phyloP scores from a whole-genome alignment of 2,329 filamentous ascomycete genomes.

The Ploettnerulaceae sp. region DNA sequence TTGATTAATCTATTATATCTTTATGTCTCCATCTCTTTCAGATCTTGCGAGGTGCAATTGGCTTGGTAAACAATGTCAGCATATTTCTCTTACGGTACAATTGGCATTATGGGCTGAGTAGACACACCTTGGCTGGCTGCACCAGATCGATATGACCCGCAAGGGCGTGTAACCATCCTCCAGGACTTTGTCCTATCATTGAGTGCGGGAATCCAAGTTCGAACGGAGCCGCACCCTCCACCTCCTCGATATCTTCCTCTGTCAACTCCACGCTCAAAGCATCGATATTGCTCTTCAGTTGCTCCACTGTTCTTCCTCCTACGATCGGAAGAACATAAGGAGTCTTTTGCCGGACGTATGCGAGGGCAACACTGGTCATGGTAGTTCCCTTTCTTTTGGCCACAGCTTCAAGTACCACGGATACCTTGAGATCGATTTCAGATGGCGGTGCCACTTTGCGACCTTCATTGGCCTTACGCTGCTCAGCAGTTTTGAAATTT shows the following conservation, averaged over 20 bases:
- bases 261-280: constrained; percentile 48
- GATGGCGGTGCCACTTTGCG: constrained; percentile 23
- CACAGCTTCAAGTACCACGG: constrained; percentile 52
- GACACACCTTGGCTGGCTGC: constrained; percentile 1
- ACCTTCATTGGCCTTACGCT: constrained; percentile 2
- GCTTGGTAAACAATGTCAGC: not conserved
- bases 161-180: constrained; percentile 3
- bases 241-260: constrained; percentile 46
- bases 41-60: constrained; percentile 3
- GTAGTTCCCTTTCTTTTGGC: constrained; percentile 48
- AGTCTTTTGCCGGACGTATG: constrained; percentile 53
- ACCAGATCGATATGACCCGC: constrained; percentile 3
- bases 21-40: not conserved
- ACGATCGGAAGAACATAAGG: constrained; percentile 55
- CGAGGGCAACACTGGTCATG: constrained; percentile 49
- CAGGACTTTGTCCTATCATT: not conserved
- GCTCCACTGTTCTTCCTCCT: constrained; percentile 52
- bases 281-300: constrained; percentile 52
- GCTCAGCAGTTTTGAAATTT: constrained; percentile 41
- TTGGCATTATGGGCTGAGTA: not conserved
- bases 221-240: constrained; percentile 39
- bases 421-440: constrained; percentile 40
- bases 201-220: constrained; percentile 7
- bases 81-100: not conserved
- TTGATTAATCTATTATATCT: too few relatives aligned